Evolutionary conservation across 2,329 filamentous ascomycete genomes (phyloP), one percentile per base, ranked within the genome.

Genomic region (Penicillium psychrosexuale): DNA sequence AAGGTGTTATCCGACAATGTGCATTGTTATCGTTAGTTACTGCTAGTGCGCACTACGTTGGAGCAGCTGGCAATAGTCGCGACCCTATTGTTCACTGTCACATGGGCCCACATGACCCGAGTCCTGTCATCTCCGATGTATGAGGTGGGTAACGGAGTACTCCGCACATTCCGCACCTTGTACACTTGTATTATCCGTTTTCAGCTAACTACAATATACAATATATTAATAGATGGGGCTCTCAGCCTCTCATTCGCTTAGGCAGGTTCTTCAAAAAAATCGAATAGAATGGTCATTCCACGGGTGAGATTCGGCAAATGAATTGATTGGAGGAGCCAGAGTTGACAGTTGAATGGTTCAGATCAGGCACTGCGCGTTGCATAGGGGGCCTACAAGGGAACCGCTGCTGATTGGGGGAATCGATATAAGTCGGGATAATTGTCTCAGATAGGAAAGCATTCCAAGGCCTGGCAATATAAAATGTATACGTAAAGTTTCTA

Each of bases 261-360:
- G 38, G 22, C 7, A 11, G 12, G 22, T 12, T 40, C n/a, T 2
- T 30, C 28, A 1, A 30, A 51, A 8, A 24, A 43, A 27, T 11
- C 2, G 9, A 34, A 28, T 28, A 3, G 17, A n/a, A 7, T 24
- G 19, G 3, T 12, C 40, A 19, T 50, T 46, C 39, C 17, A 33
- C 11, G 24, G 39, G 37, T 34, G 13, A 17, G 36, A 28, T 5
- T 9, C 28, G 22, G 45, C 22, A 42, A 53, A 8, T 9, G 8
- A 28, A 17, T 9, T 49, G 31, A 53, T 53, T 48, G 51, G 51
- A 42, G 11, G 44, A 39, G 31, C 44, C 44, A 43, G n/a, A 24
- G 44, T 53, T 42, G 37, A 12, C 4, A 4, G 17, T 27, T 19
- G 13, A 22, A 17, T 27, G 34, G 50, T 39, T 47, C 50, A 38